Evolutionary conservation across 1,139 yeast species (phyloP), one percentile per base, ranked within the genome.

Genomic region (Sugiyamaella paludigena): DNA sequence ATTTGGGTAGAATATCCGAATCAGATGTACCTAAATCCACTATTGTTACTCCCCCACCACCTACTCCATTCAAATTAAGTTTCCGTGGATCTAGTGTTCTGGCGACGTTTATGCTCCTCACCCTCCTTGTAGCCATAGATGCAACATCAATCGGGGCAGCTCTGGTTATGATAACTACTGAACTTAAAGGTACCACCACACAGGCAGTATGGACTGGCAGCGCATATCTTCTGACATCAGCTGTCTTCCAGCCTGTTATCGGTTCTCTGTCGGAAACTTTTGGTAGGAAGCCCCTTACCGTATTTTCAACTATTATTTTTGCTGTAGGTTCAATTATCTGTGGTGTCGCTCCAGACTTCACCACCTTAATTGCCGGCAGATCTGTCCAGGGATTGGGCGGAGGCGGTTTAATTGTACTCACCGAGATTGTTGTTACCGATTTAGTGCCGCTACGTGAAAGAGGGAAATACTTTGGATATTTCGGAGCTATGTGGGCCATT

Each of bases 361-460:
- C 73, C 52, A 74, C 77, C 70, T 65, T 84, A 48, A 80, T 84
- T 50, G 85, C 81, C 1, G 89, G 88, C 0, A 73, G 91, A 58
- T 80, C 82, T 5, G 69, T 84, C 32, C 82, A 83, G 47, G 92
- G 92, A 47, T 60, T 80, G 40, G 92, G 91, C 11, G 89, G 84
- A 7, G 86, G 87, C 32, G 87, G 87, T 8, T 74, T 83, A 32
- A 79, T 79, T 54, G 72, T 83, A 1, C 70, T 83, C 68, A 78
- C 77, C 13, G 73, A 76, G 51, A 78, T 83, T 33, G 76, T 84
- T 43, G 69, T 79, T 26, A 76, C 84, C 4, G 87, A 84, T 56
- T 62, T 79, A 11, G 81, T 82, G 0, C 83, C 85, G 2, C 76
- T 83, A 6, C 68, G 77, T 9, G 74, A 72, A 55, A 69, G 89